Conservation (phyloP, 345 rosid genomes). For the Brassica juncea region DNA sequence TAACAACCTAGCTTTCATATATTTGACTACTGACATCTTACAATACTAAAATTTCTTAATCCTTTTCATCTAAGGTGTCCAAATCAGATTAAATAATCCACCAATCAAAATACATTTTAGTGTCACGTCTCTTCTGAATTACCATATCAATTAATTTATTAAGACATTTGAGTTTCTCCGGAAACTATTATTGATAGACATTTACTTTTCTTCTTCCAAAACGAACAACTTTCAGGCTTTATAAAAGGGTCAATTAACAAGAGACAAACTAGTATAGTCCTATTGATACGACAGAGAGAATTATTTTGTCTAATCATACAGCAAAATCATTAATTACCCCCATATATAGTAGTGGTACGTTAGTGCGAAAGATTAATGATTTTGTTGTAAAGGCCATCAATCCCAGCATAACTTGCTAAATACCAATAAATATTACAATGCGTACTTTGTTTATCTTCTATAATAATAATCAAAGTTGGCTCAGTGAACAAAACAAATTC, state of each 20-base stretch:
- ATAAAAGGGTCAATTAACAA: no score
- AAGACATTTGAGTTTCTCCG: no score
- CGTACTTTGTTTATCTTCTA: conserved; percentile 10
- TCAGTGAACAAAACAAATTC: conserved; percentile 18
- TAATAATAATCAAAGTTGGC: conserved; percentile 15
- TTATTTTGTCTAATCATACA: neutral
- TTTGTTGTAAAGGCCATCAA: neutral
- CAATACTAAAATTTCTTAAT: no score
- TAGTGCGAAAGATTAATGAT: neutral
- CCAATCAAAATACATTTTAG: no score
- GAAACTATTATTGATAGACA: no score
- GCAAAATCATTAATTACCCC: neutral
- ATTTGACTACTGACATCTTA: neutral
- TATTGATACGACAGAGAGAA: conserved; percentile 14
- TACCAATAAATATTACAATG: neutral
- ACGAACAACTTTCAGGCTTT: no score
- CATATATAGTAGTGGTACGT: neutral
- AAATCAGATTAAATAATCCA: no score
- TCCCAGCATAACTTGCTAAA: conserved; percentile 2
- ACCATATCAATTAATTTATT: no score
- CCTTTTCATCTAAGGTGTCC: no score
- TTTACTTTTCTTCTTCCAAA: no score
- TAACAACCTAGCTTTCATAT: neutral
- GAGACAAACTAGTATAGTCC: neutral
- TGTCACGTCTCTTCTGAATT: no score